These are phyloP conservation scores for Cutaneotrichosporon cyanovorans DNA, from an alignment of 1,284 basidiomycete genomes.

Conservation along the genomic window DNA sequence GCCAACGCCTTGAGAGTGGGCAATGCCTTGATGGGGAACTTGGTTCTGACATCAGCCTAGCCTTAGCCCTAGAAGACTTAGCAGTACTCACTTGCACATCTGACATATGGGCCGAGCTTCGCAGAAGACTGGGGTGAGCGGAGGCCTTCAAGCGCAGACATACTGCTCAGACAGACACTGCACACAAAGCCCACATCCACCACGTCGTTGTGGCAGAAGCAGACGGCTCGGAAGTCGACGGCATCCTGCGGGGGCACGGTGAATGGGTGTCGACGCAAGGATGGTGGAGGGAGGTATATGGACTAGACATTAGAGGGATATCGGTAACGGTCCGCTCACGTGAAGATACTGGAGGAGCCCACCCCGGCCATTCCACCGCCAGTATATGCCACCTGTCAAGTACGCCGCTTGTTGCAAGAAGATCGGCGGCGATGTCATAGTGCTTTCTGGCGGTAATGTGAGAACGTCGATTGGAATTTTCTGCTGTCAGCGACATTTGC, in stretches of 20 bases:
- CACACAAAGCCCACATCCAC: slow-evolving; percentile 97
- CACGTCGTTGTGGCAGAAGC: slow-evolving; percentile 96
- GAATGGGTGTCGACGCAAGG: slow-evolving; percentile 63
- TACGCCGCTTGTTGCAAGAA: slow-evolving; percentile 97
- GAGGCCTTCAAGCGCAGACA: slow-evolving; percentile 25
- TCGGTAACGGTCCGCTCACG: slow-evolving; percentile 48
- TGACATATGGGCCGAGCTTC: slow-evolving; percentile 85
- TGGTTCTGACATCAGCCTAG: slow-evolving; percentile 55
- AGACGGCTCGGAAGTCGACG: slow-evolving; percentile 93
- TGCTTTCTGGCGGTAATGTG: slow-evolving; percentile 66
- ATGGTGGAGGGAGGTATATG: slow-evolving; percentile 78
- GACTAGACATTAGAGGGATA: slow-evolving; percentile 52
- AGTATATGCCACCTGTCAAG: slow-evolving; percentile 88
- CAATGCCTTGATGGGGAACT: slow-evolving; percentile 82
- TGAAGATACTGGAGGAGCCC: slow-evolving; percentile 81
- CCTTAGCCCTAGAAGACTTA: background rate
- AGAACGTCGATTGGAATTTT: slow-evolving; percentile 94
- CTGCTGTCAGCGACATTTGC: slow-evolving; percentile 46
- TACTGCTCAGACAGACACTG: slow-evolving; percentile 89
- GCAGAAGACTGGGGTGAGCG: slow-evolving; percentile 65
- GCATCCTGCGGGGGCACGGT: slow-evolving; percentile 86
- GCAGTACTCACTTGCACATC: slow-evolving; percentile 64
- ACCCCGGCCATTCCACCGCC: slow-evolving; percentile 61
- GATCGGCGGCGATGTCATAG: slow-evolving; percentile 61
- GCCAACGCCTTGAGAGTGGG: slow-evolving; percentile 58